Conservation (phyloP, 192 early-diverging fungal genomes). For the Linnemannia exigua region DNA sequence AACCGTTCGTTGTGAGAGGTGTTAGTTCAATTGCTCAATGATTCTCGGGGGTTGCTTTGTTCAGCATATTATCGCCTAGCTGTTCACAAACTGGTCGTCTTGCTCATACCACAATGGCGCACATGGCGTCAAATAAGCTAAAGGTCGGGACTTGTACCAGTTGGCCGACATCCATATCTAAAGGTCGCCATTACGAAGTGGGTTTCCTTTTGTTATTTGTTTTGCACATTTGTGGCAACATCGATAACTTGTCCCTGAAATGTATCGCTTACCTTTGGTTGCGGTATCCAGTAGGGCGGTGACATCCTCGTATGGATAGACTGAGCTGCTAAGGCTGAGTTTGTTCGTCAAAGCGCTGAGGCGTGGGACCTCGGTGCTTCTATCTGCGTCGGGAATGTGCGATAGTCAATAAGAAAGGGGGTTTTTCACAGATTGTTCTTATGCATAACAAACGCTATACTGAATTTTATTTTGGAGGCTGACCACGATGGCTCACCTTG, state of each 20-base stretch:
- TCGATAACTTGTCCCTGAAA: background rate
- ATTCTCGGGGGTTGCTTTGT: background rate
- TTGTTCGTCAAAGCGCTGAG: conserved; percentile 19
- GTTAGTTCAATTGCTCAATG: background rate
- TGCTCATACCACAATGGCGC: conserved; percentile 64
- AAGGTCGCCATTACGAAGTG: background rate
- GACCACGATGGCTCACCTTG: background rate
- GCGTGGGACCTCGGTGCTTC: conserved; percentile 7
- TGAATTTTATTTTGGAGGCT: too few relatives aligned
- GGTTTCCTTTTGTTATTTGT: background rate
- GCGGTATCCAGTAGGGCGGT: conserved; percentile 58
- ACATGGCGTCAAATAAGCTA: conserved; percentile 73
- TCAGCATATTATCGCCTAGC: background rate
- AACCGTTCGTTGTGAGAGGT: too few relatives aligned
- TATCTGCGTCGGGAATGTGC: background rate
- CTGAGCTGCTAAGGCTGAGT: conserved; percentile 20
- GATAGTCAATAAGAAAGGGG: too few relatives aligned
- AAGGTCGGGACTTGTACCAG: conserved; percentile 68
- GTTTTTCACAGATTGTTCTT: too few relatives aligned
- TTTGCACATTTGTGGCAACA: background rate
- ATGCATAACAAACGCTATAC: too few relatives aligned
- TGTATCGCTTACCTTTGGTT: conserved; percentile 50
- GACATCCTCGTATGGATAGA: conserved; percentile 59
- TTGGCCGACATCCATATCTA: conserved; percentile 70
- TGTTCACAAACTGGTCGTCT: background rate